Conservation (phyloP, 2,329 filamentous ascomycete species). For the Cordyceps militaris region DNA sequence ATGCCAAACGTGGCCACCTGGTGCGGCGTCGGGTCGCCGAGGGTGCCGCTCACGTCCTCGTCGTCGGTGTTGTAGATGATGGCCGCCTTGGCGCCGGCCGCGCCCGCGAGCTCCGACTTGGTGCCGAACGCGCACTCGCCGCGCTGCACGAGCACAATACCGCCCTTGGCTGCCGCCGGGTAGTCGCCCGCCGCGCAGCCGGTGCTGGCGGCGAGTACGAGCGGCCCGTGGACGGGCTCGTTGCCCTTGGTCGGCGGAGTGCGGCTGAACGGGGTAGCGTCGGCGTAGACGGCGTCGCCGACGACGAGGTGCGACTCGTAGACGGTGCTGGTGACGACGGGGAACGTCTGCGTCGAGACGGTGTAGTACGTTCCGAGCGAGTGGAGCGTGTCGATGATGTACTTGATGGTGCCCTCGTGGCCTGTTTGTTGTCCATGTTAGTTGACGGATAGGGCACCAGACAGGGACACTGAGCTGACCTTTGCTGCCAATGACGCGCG, state of each 20-base stretch:
- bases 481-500: slow-evolving; percentile 61
- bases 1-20: slow-evolving; percentile 66
- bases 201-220: slow-evolving; percentile 54
- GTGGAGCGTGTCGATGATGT: slow-evolving; percentile 50
- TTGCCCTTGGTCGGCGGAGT: slow-evolving; percentile 58
- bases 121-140: slow-evolving; percentile 64
- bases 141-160: slow-evolving; percentile 64
- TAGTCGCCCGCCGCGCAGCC: slow-evolving; percentile 62
- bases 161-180: slow-evolving; percentile 48
- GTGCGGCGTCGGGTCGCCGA: slow-evolving; percentile 52
- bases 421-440: slow-evolving; percentile 32
- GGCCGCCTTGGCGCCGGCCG: slow-evolving; percentile 62
- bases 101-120: slow-evolving; percentile 62
- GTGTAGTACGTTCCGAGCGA: slow-evolving; percentile 54
- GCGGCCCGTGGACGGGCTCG: slow-evolving; percentile 50
- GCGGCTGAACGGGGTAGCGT: slow-evolving; percentile 53
- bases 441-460: neutral
- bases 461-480: slow-evolving; percentile 32
- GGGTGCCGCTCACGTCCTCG: slow-evolving; percentile 57
- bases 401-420: slow-evolving; percentile 57
- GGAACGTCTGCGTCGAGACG: slow-evolving; percentile 56
- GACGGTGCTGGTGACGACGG: slow-evolving; percentile 53
- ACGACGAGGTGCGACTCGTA: slow-evolving; percentile 52
- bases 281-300: slow-evolving; percentile 42
- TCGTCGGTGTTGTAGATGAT: slow-evolving; percentile 68